Conservation (phyloP, 2,329 filamentous ascomycete species). For the Monilinia laxa region DNA sequence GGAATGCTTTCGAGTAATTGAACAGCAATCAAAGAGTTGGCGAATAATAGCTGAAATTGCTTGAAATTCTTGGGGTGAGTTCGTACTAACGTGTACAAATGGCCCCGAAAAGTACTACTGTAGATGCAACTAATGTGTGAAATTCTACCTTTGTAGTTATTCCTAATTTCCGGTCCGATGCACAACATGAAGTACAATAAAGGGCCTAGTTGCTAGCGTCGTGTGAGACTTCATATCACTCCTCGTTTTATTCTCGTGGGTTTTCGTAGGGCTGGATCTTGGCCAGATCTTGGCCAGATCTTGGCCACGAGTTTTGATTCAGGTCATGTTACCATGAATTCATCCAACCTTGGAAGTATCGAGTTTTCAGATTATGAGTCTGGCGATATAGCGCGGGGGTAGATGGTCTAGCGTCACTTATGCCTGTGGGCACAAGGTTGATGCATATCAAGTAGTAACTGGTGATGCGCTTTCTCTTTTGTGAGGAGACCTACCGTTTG, state of each 20-base stretch:
- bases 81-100: not conserved
- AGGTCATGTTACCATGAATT: constrained; percentile 1
- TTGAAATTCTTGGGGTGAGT: not conserved
- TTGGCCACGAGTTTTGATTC: not conserved
- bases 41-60: not conserved
- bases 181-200: not conserved
- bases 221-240: constrained; percentile 1
- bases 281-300: constrained; percentile 4
- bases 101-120: not conserved
- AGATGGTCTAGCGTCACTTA: not conserved
- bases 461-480: not conserved
- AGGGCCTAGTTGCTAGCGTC: not conserved
- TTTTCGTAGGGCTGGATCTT: constrained; percentile 17
- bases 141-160: constrained; percentile 13
- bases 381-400: not conserved
- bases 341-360: not conserved
- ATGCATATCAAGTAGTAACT: not conserved
- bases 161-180: constrained; percentile 13
- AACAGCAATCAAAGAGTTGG: not conserved
- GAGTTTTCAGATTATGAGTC: not conserved
- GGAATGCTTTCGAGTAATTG: not conserved
- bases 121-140: not conserved
- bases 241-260: not conserved
- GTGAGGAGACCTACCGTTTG: constrained; percentile 6
- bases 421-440: constrained; percentile 8